Conservation (phyloP, 345 rosid genomes). For the Ricinus communis region DNA sequence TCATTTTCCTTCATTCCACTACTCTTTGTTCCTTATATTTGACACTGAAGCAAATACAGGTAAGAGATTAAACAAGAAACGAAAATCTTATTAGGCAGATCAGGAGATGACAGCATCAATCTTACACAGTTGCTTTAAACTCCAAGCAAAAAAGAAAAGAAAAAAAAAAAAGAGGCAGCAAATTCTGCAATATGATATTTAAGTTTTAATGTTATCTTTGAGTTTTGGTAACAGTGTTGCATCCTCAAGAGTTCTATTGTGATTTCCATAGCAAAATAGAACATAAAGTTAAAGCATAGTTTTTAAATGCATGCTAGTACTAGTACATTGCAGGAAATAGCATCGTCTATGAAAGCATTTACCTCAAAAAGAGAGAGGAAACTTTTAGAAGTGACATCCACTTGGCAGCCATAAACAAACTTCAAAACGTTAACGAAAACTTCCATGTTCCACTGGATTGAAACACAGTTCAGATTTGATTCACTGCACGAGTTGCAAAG, state of each 20-base stretch:
- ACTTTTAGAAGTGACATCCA: slow-evolving; percentile 46
- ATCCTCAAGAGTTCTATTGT: not conserved
- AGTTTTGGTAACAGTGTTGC: too few species aligned
- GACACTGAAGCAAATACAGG: not conserved
- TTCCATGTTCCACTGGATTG: slow-evolving; percentile 54
- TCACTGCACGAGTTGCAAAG: slow-evolving; percentile 44
- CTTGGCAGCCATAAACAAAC: slow-evolving; percentile 45
- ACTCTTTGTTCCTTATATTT: too few species aligned
- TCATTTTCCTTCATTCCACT: slow-evolving; percentile 3
- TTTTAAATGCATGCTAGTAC: not conserved
- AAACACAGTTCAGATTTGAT: slow-evolving; percentile 44
- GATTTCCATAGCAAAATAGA: not conserved
- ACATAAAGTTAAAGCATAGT: not conserved
- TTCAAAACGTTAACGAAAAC: slow-evolving; percentile 47
- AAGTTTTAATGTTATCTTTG: too few species aligned
- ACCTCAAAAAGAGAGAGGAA: slow-evolving; percentile 66
- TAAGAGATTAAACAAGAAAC: not conserved
- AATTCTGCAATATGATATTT: too few species aligned
- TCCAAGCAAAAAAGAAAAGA: too few species aligned
- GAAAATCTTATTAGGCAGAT: too few species aligned
- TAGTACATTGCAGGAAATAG: not conserved
- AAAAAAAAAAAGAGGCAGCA: too few species aligned
- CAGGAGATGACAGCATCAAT: too few species aligned
- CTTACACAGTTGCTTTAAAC: too few species aligned
- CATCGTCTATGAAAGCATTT: slow-evolving; percentile 2